Evolutionary conservation across 2,329 filamentous ascomycete species (phyloP), one percentile per base, ranked within the genome.

Genomic region (Fusarium xyrophilum): DNA sequence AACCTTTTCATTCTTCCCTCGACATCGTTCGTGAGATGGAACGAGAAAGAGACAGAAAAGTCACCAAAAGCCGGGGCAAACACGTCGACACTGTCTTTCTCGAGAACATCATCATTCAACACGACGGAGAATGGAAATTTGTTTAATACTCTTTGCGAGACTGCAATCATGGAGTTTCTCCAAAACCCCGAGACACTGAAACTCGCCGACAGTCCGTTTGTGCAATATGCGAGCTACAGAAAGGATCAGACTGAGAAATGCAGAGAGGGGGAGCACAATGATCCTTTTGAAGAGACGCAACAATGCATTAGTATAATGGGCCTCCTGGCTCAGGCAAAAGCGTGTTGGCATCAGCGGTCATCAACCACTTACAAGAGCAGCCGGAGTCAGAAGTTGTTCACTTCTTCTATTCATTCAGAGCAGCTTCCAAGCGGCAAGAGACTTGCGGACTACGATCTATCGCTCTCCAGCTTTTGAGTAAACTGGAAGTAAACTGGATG

Each of bases 241-340:
- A 47, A 23, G 7, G 28, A 33, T 15, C 44, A 47, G 11, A 13
- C 13, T 5, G 28, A 33, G 2, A 23, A 19, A 3, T 17, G 14
- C 2, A 32, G 1, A 32, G 15, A 21, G 0, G n/a, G 19, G 6
- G n/a, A 47, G 11, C 28, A 14, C 11, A 1, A 7, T 3, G 28
- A 47, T 10, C 28, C n/a, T 5, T 33, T 47, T 2, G 11, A 35
- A 33, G n/a, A 35, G 21, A n/a, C 21, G 13, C 28, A 50, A 35
- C 30, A 50, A 15, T 50, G 15, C 2, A 50, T 50, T 50, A 32
- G 46, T 50, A 35, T 5, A 50, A 36, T 9, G 46, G 21, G 0
- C 17, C 21, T 15, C 46, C 46, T 7, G 46, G 46, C 4, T 35
- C 46, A 1, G 46, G 46, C 5, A 50, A 50, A n/a, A 50, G 46